Evolutionary conservation across 495 filamentous ascomycete genomes (phyloP), one percentile per base, ranked within the genome.

Genomic region (Hyaloscypha variabilis): DNA sequence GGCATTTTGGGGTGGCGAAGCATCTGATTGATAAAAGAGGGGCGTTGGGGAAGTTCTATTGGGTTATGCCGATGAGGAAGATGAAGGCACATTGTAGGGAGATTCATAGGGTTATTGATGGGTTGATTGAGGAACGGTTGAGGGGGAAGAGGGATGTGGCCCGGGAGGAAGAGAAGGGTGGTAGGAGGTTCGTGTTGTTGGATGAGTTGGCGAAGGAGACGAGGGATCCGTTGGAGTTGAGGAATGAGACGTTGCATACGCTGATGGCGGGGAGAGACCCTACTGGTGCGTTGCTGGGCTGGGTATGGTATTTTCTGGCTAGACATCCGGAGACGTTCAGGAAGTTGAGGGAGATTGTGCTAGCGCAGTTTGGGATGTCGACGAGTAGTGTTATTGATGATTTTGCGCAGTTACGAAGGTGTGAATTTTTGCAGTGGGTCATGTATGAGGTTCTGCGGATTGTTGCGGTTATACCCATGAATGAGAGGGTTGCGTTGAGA

Each of bases 181-280:
- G 29, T 17, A 79, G 59, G n/a, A 63, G 84, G 34, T 91, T 87
- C 65, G 80, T 89, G 63, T 86, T 92, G 53, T 78, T 91, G 0
- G 75, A 91, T 62, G 89, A 87, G 19, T 75, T 93, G 26, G 84
- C 81, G 6, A 82, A 81, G 28, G 77, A 82, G 23, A 90, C 83
- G 2, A 76, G 54, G n/a, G 31, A 66, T 24, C 34, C 25, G 17
- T 29, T 4, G 1, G 62, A 66, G 26, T 50, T 69, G 17, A 24
- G 67, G 17, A 57, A 64, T 50, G 57, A 69, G 34, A 46, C 52
- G 6, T 49, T 69, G 3, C 55, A 64, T 49, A 54, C 58, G 1
- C 58, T 69, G 11, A 83, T 36, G 80, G 91, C 64, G 81, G 83
- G 63, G 84, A 58, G 67, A 57, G 19, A 69, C 60, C 69, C 75